Base-by-base conservation (phyloP, 148 eudicot genomes). In the Fagopyrum tataricum region DNA sequence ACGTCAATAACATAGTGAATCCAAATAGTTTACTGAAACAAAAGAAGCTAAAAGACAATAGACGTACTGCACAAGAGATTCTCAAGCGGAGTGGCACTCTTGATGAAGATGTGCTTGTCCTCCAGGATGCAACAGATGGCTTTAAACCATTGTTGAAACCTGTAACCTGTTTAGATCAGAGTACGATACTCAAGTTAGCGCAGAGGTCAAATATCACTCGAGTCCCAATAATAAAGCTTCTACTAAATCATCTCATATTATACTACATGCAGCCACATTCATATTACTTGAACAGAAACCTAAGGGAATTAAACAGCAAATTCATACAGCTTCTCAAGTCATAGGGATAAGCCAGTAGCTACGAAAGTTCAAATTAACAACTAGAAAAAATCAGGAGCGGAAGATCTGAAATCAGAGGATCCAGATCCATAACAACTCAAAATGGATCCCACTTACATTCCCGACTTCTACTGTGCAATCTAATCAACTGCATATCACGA, bases 51-150 rank as follows among this genome's bases (percentile, higher is more conserved):
- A 15, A 40, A 15, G 52, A 23, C 8, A 37, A 37, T 10, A 37
- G 8, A n/a, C 86, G 62, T 83, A 83, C 86, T 61, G 83, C 81
- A 58, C 86, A 80, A 70, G 79, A 70, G 58, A 83, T 67, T 17
- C 79, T 72, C 71, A 83, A 74, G 55, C 80, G 64, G 40, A 64
- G 68, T 4, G 78, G 81, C 59, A 18, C 41, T 49, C 42, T 51
- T 40, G 66, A 47, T 48, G 44, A 48, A 14, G 81, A 74, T 20
- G 70, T 37, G 12, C 70, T 67, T 43, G 71, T 76, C 76, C 78
- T 73, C 72, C 72, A 70, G 76, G 78, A 80, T 20, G 84, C 81
- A 59, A 81, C 76, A 5, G 78, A 70, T 44, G 83, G 58, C 77
- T 72, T 79, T 51, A 53, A 26, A 13, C 73, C 73, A 61, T 73